Percentiles rank a stretch among this genome's conserved stretches.
Conservation (phyloP, 2,329 filamentous ascomycete genomes). For the Colletotrichum sansevieriae region DNA sequence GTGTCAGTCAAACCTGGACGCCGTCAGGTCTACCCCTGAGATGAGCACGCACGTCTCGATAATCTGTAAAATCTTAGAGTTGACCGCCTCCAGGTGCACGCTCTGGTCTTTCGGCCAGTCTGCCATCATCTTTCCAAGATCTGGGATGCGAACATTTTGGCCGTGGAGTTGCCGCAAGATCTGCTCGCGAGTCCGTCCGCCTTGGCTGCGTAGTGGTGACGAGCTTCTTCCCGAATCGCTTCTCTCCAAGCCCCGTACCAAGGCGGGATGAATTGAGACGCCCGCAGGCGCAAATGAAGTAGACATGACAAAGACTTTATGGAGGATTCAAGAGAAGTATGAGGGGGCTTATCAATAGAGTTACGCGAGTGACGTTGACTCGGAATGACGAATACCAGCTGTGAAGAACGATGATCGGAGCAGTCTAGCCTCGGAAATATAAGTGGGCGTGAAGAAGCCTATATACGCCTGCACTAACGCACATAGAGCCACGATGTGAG, state of each 20-base stretch:
- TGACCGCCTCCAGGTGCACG: conserved; percentile 13
- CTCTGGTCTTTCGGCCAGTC: conserved; percentile 28
- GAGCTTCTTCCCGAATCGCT: neutral
- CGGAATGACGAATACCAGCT: neutral
- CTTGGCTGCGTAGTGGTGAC: neutral
- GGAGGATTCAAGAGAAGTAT: neutral
- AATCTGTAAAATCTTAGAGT: conserved; percentile 23
- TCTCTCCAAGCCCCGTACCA: neutral
- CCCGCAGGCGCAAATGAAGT: conserved; percentile 6
- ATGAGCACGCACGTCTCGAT: conserved; percentile 20
- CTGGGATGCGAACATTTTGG: conserved; percentile 27
- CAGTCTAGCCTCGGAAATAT: neutral
- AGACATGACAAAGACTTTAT: conserved; percentile 4
- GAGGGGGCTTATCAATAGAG: too few species aligned
- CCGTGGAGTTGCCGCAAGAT: conserved; percentile 30
- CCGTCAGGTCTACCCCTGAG: too few species aligned
- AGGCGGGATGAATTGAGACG: conserved; percentile 13
- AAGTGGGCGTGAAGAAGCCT: neutral
- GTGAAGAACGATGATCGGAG: neutral
- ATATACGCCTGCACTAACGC: neutral
- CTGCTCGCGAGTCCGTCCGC: neutral
- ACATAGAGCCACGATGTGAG: too few species aligned
- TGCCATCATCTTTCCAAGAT: conserved; percentile 19
- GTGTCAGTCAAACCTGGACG: neutral
- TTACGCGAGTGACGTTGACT: too few species aligned